Evolutionary conservation across 164 flowering plant genomes (phyloP), one percentile per base, ranked within the genome.

Genomic region (Tinospora cordifolia): DNA sequence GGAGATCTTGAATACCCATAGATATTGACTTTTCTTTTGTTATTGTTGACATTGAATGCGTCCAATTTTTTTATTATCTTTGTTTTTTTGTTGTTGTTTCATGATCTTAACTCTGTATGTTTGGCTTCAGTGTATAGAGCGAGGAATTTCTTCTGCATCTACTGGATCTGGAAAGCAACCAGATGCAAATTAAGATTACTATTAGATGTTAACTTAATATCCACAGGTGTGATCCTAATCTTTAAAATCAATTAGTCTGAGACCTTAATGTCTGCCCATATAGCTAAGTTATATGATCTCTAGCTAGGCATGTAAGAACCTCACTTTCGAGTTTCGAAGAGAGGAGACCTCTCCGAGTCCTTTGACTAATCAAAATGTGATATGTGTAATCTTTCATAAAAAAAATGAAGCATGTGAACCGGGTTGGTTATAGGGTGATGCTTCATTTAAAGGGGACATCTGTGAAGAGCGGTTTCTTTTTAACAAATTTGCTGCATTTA

Each of bases 51-150:
- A n/a, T n/a, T n/a, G n/a, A n/a, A n/a, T n/a, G n/a, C 58, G 13
- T 14, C 21, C 58, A 13, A 21, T 17, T 59, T 59, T 65, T n/a
- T 24, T 40, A 34, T 39, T 12, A 65, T 13, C 39, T 8, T 6
- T 65, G 24, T 2, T 68, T 12, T 8, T 54, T 30, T 27, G 26
- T 1, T 30, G 27, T 24, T 40, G 24, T 9, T 49, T 22, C 14
- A 1, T 46, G 26, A 15, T 34, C 13, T 21, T n/a, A n/a, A 21
- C 22, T 21, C 21, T 8, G n/a, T 9, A 14, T 66, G 27, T 62
- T 38, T 49, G 6, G 39, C 49, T 67, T n/a, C 77, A 91, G 92
- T 84, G 91, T 71, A 91, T 91, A 65, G 97, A 91, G 80, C 87
- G 87, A 79, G 92, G 94, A 27, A 84, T 76, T 75, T 77, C 90